A percentile compares a stretch with the other conserved stretches of the same genome.
Evolutionary conservation across 2,329 filamentous ascomycete species (phyloP).

Genomic region (Monilinia aucupariae): DNA sequence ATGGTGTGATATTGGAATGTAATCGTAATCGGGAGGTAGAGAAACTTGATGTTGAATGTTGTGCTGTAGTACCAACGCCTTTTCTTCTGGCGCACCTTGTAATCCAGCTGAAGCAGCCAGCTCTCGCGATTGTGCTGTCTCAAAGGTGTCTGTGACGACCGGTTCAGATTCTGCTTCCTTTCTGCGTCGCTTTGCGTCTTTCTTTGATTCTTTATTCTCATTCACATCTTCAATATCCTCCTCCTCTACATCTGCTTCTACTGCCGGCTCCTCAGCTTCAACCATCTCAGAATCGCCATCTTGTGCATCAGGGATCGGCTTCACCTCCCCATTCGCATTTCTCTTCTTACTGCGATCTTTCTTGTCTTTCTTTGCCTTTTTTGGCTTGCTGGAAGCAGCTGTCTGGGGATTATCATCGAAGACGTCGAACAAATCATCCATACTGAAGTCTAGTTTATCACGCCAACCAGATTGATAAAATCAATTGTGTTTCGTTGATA

Average conservation of each 20-base stretch:
- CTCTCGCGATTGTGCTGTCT: constrained; percentile 91
- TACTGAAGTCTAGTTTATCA: constrained; percentile 35
- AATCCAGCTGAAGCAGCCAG: constrained; percentile 55
- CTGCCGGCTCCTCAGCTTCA: constrained; percentile 28
- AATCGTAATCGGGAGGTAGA: constrained; percentile 88
- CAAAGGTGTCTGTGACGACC: constrained; percentile 86
- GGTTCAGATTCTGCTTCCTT: constrained; percentile 64
- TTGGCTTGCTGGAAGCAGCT: constrained; percentile 34
- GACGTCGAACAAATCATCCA: constrained; percentile 79
- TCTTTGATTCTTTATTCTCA: constrained; percentile 40
- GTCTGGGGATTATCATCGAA: constrained; percentile 64
- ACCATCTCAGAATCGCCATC: constrained; percentile 67
- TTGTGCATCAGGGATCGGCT: constrained; percentile 44
- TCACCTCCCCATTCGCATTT: constrained; percentile 74
- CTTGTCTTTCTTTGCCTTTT: constrained; percentile 41
- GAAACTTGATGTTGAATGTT: constrained; percentile 99
- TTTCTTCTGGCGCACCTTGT: constrained; percentile 30
- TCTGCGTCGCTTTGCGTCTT: constrained; percentile 57
- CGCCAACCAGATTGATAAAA: neutral
- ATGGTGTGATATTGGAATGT: constrained; percentile 91
- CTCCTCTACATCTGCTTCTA: constrained; percentile 19
- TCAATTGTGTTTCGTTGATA: constrained; percentile 1
- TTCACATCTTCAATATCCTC: constrained; percentile 36
- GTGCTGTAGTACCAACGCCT: constrained; percentile 79
- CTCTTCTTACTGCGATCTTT: constrained; percentile 74